phyloP scores from a whole-genome alignment of 306 rosid genomes.

The Cyamopsis tetragonoloba region DNA sequence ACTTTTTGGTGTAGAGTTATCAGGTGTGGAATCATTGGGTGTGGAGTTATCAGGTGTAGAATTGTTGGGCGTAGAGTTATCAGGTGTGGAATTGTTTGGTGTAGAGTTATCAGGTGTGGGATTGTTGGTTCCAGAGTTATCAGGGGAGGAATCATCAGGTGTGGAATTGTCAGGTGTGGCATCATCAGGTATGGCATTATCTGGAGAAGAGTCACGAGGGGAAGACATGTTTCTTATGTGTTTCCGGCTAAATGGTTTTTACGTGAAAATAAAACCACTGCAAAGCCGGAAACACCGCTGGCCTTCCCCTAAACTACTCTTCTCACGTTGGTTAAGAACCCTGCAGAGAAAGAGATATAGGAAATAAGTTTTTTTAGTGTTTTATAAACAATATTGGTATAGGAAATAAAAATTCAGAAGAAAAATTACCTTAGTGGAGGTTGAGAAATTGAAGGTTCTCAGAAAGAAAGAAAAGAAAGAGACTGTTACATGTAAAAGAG shows the following conservation, averaged over 20 bases:
- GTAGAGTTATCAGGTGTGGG: slow-evolving; percentile 18
- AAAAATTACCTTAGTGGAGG: slow-evolving; percentile 41
- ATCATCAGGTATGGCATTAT: neutral
- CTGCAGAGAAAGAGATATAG: slow-evolving; percentile 12
- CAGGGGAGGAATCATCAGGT: neutral
- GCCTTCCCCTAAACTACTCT: slow-evolving; percentile 31
- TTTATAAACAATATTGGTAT: too few relatives aligned
- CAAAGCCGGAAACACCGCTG: slow-evolving; percentile 40
- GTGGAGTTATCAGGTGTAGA: slow-evolving; percentile 22
- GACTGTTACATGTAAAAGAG: neutral
- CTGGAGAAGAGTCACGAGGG: slow-evolving; percentile 18
- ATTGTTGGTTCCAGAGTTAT: too few relatives aligned
- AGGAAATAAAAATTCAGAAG: neutral
- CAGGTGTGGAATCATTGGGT: neutral
- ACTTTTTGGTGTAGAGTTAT: neutral
- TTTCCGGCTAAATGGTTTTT: slow-evolving; percentile 21
- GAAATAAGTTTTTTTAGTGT: too few relatives aligned
- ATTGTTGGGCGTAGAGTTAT: neutral
- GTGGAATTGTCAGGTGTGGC: slow-evolving; percentile 5
- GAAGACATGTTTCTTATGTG: slow-evolving; percentile 46
- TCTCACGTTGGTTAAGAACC: slow-evolving; percentile 31
- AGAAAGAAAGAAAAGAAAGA: slow-evolving; percentile 29
- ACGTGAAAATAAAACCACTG: neutral
- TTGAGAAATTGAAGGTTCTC: slow-evolving; percentile 20
- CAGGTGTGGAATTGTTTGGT: neutral